phyloP scores from a whole-genome alignment of 495 filamentous ascomycete genomes.

The Venustampulla echinocandica region DNA sequence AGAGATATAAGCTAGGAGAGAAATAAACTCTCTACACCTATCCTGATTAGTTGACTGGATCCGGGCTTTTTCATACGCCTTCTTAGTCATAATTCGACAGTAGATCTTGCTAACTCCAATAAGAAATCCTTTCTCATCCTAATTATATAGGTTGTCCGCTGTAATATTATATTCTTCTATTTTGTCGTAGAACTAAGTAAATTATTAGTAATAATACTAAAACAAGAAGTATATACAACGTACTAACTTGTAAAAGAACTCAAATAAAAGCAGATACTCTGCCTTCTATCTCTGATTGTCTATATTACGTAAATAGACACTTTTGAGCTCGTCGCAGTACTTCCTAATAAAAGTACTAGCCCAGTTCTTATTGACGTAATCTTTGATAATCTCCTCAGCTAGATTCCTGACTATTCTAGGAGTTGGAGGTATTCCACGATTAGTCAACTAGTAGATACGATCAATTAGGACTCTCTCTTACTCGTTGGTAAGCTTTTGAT shows the following conservation, averaged over 20 bases:
- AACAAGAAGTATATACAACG: not conserved
- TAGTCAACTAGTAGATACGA: conserved; percentile 6
- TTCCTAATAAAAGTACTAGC: conserved; percentile 2
- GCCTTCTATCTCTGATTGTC: conserved; percentile 1
- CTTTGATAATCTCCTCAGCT: conserved; percentile 7
- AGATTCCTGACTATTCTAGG: conserved; percentile 9
- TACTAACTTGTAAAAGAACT: conserved; percentile 2
- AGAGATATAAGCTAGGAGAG: conserved; percentile 5
- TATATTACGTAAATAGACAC: conserved; percentile 10
- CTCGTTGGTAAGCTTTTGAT: conserved; percentile 2
- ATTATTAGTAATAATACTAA: too few relatives aligned
- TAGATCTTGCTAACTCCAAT: conserved; percentile 8
- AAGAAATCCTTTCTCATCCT: conserved; percentile 8
- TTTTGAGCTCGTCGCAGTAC: conserved; percentile 3
- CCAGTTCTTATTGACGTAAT: conserved; percentile 5
- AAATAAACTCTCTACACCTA: conserved; percentile 4
- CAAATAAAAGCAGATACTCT: not conserved
- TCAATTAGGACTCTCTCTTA: conserved; percentile 7
- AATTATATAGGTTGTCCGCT: conserved; percentile 7
- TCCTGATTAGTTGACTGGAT: conserved; percentile 5
- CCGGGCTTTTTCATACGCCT: conserved; percentile 2
- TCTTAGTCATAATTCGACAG: conserved; percentile 23
- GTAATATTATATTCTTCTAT: conserved; percentile 9
- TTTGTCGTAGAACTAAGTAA: not conserved
- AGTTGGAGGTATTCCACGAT: conserved; percentile 6